A percentile compares a stretch with the other conserved stretches of the same genome.
phyloP scores from a whole-genome alignment of 371 early-diverging fungal genomes.

The Mortierella sp. region DNA sequence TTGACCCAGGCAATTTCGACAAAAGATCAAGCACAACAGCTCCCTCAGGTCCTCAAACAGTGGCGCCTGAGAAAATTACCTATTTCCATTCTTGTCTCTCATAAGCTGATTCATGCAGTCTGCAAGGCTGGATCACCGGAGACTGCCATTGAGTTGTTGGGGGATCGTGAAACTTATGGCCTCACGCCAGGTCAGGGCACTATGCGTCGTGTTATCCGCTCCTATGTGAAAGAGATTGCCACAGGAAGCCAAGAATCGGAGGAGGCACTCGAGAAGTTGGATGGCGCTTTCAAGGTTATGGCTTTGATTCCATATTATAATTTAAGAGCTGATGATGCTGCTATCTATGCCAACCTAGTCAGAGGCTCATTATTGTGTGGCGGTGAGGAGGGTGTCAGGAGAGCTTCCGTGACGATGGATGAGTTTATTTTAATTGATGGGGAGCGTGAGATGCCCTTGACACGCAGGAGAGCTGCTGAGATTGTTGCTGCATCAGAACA shows the following conservation, averaged over 20 bases:
- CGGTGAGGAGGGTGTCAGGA: constrained; percentile 49
- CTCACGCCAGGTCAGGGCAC: constrained; percentile 43
- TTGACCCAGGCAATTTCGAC: constrained; percentile 25
- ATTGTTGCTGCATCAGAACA: constrained; percentile 42
- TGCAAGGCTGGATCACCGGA: constrained; percentile 56
- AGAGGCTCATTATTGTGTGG: constrained; percentile 47
- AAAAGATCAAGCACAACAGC: constrained; percentile 30
- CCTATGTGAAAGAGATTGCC: constrained; percentile 42
- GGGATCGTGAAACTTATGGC: constrained; percentile 58
- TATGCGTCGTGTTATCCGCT: constrained; percentile 44
- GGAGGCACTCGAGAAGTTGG: constrained; percentile 45
- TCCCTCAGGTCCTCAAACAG: constrained; percentile 56
- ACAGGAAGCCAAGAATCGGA: constrained; percentile 18
- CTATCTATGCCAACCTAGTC: constrained; percentile 39
- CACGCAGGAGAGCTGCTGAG: constrained; percentile 40
- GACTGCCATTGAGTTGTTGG: constrained; percentile 56
- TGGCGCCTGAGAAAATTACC: constrained; percentile 59
- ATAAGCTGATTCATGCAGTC: constrained; percentile 42
- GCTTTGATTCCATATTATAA: constrained; percentile 55
- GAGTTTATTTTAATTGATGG: constrained; percentile 50
- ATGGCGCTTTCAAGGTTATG: constrained; percentile 52
- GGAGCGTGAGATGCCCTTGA: constrained; percentile 40
- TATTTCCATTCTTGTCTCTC: constrained; percentile 36
- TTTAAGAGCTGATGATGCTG: constrained; percentile 39
- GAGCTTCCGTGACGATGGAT: constrained; percentile 49